Conservation (phyloP, 1,284 basidiomycete genomes). For the Anthracocystis walkeri region DNA sequence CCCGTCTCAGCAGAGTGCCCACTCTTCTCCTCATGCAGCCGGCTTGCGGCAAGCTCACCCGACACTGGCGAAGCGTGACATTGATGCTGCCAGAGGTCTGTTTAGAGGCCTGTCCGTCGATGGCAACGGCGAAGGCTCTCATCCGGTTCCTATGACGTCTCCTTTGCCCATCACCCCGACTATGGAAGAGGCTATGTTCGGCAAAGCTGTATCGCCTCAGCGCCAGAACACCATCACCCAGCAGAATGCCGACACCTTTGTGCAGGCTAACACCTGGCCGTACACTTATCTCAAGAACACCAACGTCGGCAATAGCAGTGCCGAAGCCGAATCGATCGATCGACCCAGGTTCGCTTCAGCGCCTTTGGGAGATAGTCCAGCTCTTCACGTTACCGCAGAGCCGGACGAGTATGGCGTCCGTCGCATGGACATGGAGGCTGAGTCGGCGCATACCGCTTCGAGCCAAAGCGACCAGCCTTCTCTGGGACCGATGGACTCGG, state of each 20-base stretch:
- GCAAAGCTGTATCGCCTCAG: slow-evolving; percentile 9
- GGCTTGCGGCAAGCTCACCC: slow-evolving; percentile 19
- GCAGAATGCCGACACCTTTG: slow-evolving; percentile 25
- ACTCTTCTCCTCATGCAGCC: not conserved
- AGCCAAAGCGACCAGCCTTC: slow-evolving; percentile 40
- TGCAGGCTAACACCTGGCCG: slow-evolving; percentile 47
- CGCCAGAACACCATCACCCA: slow-evolving; percentile 42
- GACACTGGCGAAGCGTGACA: slow-evolving; percentile 29
- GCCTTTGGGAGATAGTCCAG: slow-evolving; percentile 11
- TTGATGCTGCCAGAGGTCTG: slow-evolving; percentile 25
- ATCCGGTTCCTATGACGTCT: slow-evolving; percentile 34
- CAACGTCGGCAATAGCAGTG: not conserved
- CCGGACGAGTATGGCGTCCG: slow-evolving; percentile 48
- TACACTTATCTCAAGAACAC: slow-evolving; percentile 22
- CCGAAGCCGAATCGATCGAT: slow-evolving; percentile 7
- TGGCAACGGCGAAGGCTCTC: not conserved
- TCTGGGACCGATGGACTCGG: slow-evolving; percentile 49
- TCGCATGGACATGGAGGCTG: slow-evolving; percentile 46
- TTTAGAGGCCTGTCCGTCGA: slow-evolving; percentile 22
- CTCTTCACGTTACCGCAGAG: slow-evolving; percentile 20
- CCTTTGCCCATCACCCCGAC: slow-evolving; percentile 38
- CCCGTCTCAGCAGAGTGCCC: not conserved
- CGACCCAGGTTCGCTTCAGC: slow-evolving; percentile 26
- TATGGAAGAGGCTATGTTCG: slow-evolving; percentile 16
- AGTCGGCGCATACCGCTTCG: slow-evolving; percentile 22